These are phyloP conservation scores for Metarhizium brunneum DNA, from an alignment of 2,329 filamentous ascomycete genomes.

Conservation along the genomic window DNA sequence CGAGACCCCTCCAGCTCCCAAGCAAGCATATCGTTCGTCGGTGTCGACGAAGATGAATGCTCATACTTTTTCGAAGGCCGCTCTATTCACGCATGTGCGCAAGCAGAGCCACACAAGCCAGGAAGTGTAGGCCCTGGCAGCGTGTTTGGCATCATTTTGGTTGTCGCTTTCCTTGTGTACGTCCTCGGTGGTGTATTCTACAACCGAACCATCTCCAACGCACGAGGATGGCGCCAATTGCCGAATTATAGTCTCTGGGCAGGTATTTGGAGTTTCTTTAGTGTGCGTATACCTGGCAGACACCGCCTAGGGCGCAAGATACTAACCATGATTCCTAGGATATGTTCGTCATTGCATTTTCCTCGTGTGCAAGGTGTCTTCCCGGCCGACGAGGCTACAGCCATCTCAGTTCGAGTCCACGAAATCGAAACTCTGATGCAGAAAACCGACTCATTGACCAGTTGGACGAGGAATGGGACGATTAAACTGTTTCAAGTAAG, in stretches of 20 bases:
- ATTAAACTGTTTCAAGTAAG: conserved; percentile 30
- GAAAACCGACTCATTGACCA: conserved; percentile 95
- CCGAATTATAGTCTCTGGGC: conserved; percentile 94
- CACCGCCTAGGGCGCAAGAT: conserved; percentile 18
- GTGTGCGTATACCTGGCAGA: conserved; percentile 37
- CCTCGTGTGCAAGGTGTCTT: conserved; percentile 58
- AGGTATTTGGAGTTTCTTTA: conserved; percentile 74
- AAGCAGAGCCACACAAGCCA: conserved; percentile 60
- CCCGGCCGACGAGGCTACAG: conserved; percentile 60
- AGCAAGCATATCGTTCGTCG: conserved; percentile 74
- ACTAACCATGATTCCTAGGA: conserved; percentile 33
- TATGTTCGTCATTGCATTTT: conserved; percentile 57
- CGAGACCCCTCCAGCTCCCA: conserved; percentile 61
- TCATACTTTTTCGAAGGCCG: conserved; percentile 93
- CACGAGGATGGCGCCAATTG: conserved; percentile 88
- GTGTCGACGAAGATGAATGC: conserved; percentile 76
- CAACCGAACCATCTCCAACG: conserved; percentile 88
- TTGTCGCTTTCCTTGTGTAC: conserved; percentile 74
- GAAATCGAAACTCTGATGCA: conserved; percentile 54
- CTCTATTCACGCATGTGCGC: conserved; percentile 69
- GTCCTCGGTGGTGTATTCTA: conserved; percentile 89
- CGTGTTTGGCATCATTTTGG: conserved; percentile 80
- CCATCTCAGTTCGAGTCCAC: conserved; percentile 47
- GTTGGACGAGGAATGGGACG: conserved; percentile 95
- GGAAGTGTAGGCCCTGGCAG: conserved; percentile 61